Evolutionary conservation across 768 basidiomycete genomes (phyloP).

Genomic region (Boletus fagicola): DNA sequence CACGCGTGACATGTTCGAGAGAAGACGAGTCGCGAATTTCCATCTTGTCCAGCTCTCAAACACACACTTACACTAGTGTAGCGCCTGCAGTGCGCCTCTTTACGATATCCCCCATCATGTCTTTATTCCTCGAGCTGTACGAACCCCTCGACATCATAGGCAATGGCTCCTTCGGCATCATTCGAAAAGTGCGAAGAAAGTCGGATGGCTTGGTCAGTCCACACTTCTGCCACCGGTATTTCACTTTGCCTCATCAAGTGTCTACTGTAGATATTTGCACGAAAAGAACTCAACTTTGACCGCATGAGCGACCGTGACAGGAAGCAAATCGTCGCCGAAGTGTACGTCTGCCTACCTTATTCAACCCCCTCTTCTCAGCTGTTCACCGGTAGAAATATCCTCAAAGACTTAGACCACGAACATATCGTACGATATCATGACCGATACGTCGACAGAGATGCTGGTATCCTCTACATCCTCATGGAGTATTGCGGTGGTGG

Average conservation of each 20-base stretch:
- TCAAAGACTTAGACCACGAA: constrained; percentile 92
- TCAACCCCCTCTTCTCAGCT: neutral
- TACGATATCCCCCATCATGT: constrained; percentile 17
- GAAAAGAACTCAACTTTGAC: constrained; percentile 97
- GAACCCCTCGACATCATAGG: constrained; percentile 91
- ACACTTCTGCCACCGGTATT: constrained; percentile 5
- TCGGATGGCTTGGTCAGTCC: constrained; percentile 73
- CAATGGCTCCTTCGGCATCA: constrained; percentile 96
- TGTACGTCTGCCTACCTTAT: constrained; percentile 54
- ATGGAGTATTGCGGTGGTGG: constrained; percentile 99
- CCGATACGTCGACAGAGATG: constrained; percentile 85
- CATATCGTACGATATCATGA: constrained; percentile 97
- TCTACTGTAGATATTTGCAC: constrained; percentile 66
- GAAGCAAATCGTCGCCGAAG: constrained; percentile 96
- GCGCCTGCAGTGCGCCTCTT: constrained; percentile 1
- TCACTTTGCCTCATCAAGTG: neutral
- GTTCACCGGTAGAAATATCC: constrained; percentile 68
- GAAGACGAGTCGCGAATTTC: constrained; percentile 14
- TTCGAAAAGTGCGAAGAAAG: constrained; percentile 88
- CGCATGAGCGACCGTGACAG: constrained; percentile 94
- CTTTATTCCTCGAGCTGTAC: constrained; percentile 67
- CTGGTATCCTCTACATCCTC: constrained; percentile 91
- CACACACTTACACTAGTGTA: neutral
- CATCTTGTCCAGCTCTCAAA: constrained; percentile 14
- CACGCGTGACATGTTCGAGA: constrained; percentile 30